A percentile compares a stretch with the other conserved stretches of the same genome.
Evolutionary conservation across 225 moss, liverwort and hornwort genomes (phyloP).

Genomic region (Anthoceros angustus): DNA sequence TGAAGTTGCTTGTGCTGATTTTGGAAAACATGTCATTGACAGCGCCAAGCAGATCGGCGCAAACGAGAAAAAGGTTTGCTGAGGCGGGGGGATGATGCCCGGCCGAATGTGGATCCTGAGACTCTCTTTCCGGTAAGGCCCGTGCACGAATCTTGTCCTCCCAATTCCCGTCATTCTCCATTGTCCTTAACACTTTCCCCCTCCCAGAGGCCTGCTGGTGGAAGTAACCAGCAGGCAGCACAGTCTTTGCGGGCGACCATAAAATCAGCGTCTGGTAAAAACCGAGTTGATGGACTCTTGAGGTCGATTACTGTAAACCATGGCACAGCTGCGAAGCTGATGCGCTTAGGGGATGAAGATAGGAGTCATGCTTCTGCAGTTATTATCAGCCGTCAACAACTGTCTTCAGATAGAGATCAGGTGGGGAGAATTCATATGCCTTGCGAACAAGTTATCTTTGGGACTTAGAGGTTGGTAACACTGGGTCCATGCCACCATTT

Average conservation of each 20-base stretch:
- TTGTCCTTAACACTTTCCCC: slow-evolving; percentile 39
- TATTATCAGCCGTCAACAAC: slow-evolving; percentile 27
- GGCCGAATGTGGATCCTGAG: slow-evolving; percentile 66
- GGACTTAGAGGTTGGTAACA: not conserved
- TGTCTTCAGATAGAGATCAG: slow-evolving; percentile 18
- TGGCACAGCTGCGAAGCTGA: slow-evolving; percentile 57
- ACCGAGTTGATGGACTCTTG: slow-evolving; percentile 26
- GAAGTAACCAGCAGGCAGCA: slow-evolving; percentile 79
- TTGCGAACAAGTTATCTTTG: not conserved
- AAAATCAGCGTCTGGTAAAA: slow-evolving; percentile 36
- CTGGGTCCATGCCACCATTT: too few species aligned
- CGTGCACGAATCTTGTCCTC: slow-evolving; percentile 40
- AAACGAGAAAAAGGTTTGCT: slow-evolving; percentile 77
- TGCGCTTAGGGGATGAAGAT: slow-evolving; percentile 52
- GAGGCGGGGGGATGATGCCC: slow-evolving; percentile 86
- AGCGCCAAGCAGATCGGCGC: slow-evolving; percentile 95
- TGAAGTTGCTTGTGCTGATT: slow-evolving; percentile 9
- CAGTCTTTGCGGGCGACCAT: slow-evolving; percentile 72
- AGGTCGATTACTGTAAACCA: slow-evolving; percentile 29
- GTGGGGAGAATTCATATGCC: slow-evolving; percentile 23
- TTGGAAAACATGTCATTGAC: slow-evolving; percentile 13
- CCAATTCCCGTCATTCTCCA: slow-evolving; percentile 41
- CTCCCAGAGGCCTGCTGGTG: slow-evolving; percentile 35
- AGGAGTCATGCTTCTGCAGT: slow-evolving; percentile 46
- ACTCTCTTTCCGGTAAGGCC: slow-evolving; percentile 53